Evolutionary conservation across 2,329 filamentous ascomycete species (phyloP), one percentile per base, ranked within the genome.

Genomic region (Cladosporium sp.): DNA sequence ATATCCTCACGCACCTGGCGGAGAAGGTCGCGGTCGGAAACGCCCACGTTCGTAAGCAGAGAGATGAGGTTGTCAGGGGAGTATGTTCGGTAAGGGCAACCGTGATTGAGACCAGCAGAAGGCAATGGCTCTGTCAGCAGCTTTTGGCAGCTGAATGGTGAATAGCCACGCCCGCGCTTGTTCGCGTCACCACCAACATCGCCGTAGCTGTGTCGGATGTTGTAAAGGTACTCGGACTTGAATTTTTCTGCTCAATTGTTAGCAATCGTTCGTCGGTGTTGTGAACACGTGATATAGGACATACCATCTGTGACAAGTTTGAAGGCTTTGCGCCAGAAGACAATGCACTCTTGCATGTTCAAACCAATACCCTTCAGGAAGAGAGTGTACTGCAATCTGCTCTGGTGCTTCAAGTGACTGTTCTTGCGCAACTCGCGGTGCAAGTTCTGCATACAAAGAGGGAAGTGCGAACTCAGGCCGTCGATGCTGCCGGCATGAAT

Each of bases 211-310:
- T 99, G 94, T n/a, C 93, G 91, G 65, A 98, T 87, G 76, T 99
- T 98, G 84, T 99, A 99, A 53, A 91, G 87, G 80, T 99, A 98
- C 76, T 97, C 93, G 76, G 97, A 98, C 79, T 96, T 96, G 85
- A 98, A 99, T 39, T 89, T 89, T 73, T 98, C 94, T 76, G 67
- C 3, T 18, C 7, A 4, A n/a, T 34, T 28, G 30, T 64, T 21
- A 65, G 64, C 32, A 46, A 28, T 8, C 28, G 25, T 30, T 39
- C 28, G 4, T 39, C 3, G 30, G 18, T 39, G 13, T 23, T 49
- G 32, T 56, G 25, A 23, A 14, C 13, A 8, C 11, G 4, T 32
- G 11, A 28, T 21, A 14, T 26, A 1, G 2, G 6, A 51, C 69
- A 66, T 67, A 75, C 74, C 75, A 74, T 98, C 95, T 0, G 91